phyloP scores from a whole-genome alignment of 306 rosid genomes.

The Canavalia gladiata region DNA sequence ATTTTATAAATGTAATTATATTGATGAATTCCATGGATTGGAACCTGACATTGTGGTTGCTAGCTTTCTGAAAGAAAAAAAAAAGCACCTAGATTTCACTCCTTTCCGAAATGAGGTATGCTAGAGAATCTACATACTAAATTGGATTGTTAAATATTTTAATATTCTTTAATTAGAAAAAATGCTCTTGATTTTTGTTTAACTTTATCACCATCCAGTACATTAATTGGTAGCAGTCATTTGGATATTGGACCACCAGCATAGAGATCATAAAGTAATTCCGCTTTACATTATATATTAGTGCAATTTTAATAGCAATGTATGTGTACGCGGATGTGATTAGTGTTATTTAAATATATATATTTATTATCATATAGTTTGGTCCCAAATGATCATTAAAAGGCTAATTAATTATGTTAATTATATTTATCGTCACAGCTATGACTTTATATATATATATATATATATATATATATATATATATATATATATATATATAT shows the following conservation, averaged over 20 bases:
- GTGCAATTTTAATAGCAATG: neutral
- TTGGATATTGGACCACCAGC: conserved; percentile 48
- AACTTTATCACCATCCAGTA: neutral
- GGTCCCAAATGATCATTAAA: conserved; percentile 30
- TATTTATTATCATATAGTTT: neutral
- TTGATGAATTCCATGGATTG: conserved; percentile 11
- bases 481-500: too few species aligned
- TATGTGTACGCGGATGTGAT: neutral
- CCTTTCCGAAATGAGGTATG: neutral
- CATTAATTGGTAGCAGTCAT: conserved; percentile 26
- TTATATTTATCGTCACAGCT: too few species aligned
- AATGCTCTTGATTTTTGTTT: neutral
- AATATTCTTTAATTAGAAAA: conserved; percentile 10
- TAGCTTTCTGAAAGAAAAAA: neutral
- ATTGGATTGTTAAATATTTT: neutral
- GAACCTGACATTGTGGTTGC: neutral
- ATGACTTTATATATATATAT: neutral
- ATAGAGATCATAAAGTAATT: neutral
- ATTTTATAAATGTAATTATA: neutral
- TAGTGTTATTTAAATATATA: neutral
- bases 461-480: too few species aligned
- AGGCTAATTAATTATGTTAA: conserved; percentile 5
- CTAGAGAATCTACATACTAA: neutral
- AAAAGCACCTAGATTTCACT: neutral
- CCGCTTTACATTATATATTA: neutral